A percentile compares a stretch with the other conserved stretches of the same genome.
Evolutionary conservation across 2,329 filamentous ascomycete genomes (phyloP).

Genomic region (Blastomyces gilchristii): DNA sequence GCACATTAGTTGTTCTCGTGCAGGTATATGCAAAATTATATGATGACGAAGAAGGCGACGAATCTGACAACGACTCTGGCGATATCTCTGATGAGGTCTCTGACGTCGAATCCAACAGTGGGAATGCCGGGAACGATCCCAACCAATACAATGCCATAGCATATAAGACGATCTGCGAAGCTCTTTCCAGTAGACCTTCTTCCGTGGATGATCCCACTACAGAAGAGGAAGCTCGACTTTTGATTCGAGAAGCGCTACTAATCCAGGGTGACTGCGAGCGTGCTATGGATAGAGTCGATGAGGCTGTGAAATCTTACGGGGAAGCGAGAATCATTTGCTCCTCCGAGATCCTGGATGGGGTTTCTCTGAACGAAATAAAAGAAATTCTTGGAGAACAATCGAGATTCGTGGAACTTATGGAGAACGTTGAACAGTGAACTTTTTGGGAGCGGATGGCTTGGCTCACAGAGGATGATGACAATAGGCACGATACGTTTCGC

Average conservation of each 20-base stretch:
- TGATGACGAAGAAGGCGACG: background rate
- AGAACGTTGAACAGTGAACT: background rate
- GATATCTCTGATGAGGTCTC: background rate
- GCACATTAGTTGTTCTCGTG: background rate
- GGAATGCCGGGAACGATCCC: background rate
- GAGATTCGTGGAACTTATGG: background rate
- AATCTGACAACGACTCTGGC: too few relatives aligned
- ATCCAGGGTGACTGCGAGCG: background rate
- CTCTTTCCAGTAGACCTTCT: background rate
- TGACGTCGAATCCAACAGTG: background rate
- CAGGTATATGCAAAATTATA: background rate
- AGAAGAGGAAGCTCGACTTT: background rate
- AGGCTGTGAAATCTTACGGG: background rate
- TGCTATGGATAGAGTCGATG: background rate
- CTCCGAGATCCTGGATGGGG: background rate
- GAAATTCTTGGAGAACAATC: background rate
- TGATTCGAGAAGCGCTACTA: background rate
- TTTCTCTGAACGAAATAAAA: constrained; percentile 1
- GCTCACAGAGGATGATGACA: background rate
- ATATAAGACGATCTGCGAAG: background rate
- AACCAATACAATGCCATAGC: background rate
- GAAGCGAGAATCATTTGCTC: background rate
- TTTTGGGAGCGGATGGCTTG: constrained; percentile 2
- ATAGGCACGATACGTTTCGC: background rate
- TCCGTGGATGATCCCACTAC: background rate